phyloP scores from a whole-genome alignment of 2,329 filamentous ascomycete genomes.

The Sclerotinia borealis region DNA sequence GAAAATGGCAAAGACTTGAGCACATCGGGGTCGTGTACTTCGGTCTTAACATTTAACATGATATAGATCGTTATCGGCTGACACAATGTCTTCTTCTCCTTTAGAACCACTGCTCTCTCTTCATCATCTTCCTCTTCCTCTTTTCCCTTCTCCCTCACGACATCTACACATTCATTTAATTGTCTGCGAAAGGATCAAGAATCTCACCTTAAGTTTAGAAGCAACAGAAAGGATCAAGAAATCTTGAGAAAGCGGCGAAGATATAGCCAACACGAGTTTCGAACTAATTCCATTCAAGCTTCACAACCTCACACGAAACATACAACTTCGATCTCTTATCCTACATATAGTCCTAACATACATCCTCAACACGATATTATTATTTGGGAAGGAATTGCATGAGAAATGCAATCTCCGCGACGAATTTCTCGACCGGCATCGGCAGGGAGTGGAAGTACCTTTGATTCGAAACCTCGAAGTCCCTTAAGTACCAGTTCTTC shows the following conservation, averaged over 20 bases:
- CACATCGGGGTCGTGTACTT: not conserved
- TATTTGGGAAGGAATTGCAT: conserved; percentile 10
- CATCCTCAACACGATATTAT: conserved; percentile 4
- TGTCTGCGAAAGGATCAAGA: not conserved
- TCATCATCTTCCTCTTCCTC: not conserved
- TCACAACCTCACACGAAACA: conserved; percentile 11
- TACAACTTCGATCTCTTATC: conserved; percentile 19
- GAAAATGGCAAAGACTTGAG: not conserved
- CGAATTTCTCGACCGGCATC: conserved; percentile 17
- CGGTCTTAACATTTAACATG: not conserved
- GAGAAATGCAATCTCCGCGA: conserved; percentile 22
- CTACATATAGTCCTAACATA: conserved; percentile 17
- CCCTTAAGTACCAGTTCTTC: conserved; percentile 27
- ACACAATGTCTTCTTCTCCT: not conserved
- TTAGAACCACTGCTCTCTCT: not conserved
- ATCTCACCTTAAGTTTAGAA: not conserved
- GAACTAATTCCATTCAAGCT: conserved; percentile 1
- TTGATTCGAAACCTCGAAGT: conserved; percentile 26
- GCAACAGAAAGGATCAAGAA: conserved; percentile 5
- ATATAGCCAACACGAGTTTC: conserved; percentile 7
- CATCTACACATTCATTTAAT: not conserved
- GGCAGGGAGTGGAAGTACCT: conserved; percentile 19
- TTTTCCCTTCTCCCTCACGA: not conserved
- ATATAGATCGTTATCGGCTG: not conserved
- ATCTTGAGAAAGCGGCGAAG: not conserved